Evolutionary conservation across 176 grass and related monocot species (phyloP).

Genomic region (Triticum timopheevii): DNA sequence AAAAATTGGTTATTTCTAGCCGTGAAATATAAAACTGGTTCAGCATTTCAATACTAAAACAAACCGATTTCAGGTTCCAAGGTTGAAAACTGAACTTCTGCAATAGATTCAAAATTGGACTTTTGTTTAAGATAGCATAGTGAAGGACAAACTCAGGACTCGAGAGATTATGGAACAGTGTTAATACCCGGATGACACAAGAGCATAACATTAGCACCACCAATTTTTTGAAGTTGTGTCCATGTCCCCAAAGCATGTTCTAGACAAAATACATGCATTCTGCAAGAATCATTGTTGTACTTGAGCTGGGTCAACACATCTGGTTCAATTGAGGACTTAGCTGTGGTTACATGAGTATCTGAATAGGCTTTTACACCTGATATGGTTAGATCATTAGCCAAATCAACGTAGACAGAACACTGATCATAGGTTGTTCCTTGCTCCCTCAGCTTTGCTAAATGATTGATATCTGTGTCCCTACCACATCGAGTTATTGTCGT

Average conservation of each 20-base stretch:
- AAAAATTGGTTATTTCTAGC: background rate
- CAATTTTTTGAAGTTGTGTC: conserved; percentile 74
- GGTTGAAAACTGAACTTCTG: background rate
- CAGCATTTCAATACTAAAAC: background rate
- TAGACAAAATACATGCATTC: conserved; percentile 99
- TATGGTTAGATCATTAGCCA: conserved; percentile 21
- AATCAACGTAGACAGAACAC: conserved; percentile 35
- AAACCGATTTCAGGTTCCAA: too few species aligned
- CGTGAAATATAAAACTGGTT: background rate
- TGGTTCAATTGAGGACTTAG: conserved; percentile 40
- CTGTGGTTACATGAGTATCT: conserved; percentile 33
- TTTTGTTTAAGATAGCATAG: conserved; percentile 9
- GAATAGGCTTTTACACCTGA: conserved; percentile 27
- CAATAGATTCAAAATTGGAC: background rate
- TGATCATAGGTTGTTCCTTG: conserved; percentile 26
- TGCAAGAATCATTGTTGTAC: conserved; percentile 78
- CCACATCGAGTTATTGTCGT: conserved; percentile 27
- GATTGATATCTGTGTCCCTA: conserved; percentile 30
- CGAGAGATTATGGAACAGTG: conserved; percentile 23
- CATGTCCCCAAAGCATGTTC: conserved; percentile 94
- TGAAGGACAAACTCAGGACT: conserved; percentile 14
- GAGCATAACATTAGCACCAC: conserved; percentile 90
- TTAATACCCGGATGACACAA: conserved; percentile 90
- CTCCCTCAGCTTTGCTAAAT: conserved; percentile 25
- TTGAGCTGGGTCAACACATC: conserved; percentile 49